Evolutionary conservation across 768 basidiomycete genomes (phyloP), one percentile per base, ranked within the genome.

Genomic region (Trametes maxima): DNA sequence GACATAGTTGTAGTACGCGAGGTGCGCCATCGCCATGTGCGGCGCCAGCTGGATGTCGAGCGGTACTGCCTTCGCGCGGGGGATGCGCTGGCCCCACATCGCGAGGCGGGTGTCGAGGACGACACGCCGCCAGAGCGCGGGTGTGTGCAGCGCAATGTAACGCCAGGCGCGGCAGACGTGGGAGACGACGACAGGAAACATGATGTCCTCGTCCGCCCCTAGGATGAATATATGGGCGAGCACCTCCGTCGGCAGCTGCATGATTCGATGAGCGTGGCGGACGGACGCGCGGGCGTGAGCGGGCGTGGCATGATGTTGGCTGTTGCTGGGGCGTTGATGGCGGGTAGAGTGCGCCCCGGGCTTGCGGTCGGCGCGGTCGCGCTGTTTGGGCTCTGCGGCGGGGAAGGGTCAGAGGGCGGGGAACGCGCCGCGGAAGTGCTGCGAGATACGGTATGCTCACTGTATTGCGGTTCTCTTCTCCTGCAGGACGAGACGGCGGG

Each of bases 121-220:
- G 60, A 92, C 79, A 63, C 79, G 79, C 59, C 86, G 77, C 90
- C 90, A 92, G 56, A 92, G 75, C 1, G 79, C 67, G 17, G 84
- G 87, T 5, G 86, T 85, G 48, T 79, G 81, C 28, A 88, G 75
- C 16, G 85, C 81, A 28, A 89, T 76, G 37, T 80, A 73, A 44
- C 89, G 78, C 88, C 89, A 92, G 36, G 74, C 69, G 46, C 80
- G 77, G 71, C 87, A 91, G 57, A 89, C 86, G 64, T 89, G 89
- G 8, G 89, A 90, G 50, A 89, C 78, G 45, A 75, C 73, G 62
- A 90, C 65, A 21, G 88, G 85, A 37, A 89, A 79, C 75, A 81
- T 80, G 51, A 73, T 68, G 69, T 85, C 82, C 50, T 82, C 80
- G 59, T 84, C 74, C 13, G 85, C 78, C 16, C 84, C 89, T 14